Evolutionary conservation across 2,329 filamentous ascomycete genomes (phyloP).

Genomic region (Fusarium dimerum): DNA sequence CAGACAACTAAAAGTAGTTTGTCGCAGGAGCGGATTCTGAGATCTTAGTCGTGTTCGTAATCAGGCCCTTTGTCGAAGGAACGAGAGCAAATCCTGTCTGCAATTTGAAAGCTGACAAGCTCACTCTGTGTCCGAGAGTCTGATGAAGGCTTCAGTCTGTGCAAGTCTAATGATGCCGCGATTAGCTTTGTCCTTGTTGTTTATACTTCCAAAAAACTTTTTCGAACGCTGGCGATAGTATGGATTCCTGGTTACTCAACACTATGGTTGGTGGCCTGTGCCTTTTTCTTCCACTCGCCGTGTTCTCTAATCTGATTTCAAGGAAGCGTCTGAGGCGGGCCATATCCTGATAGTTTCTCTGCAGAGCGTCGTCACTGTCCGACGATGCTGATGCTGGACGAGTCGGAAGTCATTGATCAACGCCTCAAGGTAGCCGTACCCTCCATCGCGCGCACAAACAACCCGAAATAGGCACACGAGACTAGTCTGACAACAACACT

Average conservation of each 20-base stretch:
- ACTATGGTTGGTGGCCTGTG: background rate
- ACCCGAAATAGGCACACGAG: background rate
- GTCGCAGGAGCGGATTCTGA: too few species aligned
- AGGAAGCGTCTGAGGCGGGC: background rate
- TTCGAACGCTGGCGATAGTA: too few species aligned
- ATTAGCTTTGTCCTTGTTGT: too few species aligned
- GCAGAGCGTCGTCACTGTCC: background rate
- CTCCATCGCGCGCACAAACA: background rate
- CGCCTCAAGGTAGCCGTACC: background rate
- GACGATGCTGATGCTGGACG: background rate
- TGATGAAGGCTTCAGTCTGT: too few species aligned
- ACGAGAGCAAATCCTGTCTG: too few species aligned
- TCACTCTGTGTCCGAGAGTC: too few species aligned
- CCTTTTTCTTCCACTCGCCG: background rate
- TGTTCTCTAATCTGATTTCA: background rate
- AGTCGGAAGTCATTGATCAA: background rate
- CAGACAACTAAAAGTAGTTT: background rate
- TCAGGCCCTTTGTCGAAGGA: too few species aligned
- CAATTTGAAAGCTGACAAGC: too few species aligned
- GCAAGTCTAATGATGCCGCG: too few species aligned
- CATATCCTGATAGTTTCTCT: background rate
- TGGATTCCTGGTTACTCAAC: too few species aligned
- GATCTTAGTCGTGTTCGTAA: too few species aligned
- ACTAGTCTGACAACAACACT: background rate
- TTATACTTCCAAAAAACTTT: too few species aligned